phyloP scores from a whole-genome alignment of 306 rosid genomes.

The Corylus avellana region DNA sequence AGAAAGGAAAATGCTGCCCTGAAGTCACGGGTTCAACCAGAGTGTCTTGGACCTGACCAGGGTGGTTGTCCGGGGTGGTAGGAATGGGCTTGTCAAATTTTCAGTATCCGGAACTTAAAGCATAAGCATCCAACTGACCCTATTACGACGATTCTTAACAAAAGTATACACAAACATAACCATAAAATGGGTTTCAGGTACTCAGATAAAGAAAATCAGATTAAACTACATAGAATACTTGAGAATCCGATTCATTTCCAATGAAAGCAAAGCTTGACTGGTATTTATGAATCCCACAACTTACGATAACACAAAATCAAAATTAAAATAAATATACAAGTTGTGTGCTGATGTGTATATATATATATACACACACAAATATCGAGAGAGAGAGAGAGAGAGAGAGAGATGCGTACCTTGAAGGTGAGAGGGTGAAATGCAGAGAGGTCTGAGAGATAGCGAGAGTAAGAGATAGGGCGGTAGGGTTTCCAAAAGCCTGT shows the following conservation, averaged over 20 bases:
- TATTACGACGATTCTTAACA: background rate
- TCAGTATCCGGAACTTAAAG: background rate
- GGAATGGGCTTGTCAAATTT: background rate
- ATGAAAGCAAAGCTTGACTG: background rate
- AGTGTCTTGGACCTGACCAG: too few species aligned
- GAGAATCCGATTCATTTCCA: background rate
- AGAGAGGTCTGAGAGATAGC: constrained; percentile 6
- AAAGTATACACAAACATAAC: background rate
- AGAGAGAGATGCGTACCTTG: constrained; percentile 28
- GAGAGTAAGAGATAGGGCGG: background rate
- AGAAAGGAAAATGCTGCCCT: too few species aligned
- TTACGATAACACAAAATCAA: background rate
- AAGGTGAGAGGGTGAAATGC: constrained; percentile 27
- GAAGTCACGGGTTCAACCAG: too few species aligned
- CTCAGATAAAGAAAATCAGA: background rate
- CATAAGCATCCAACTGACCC: background rate
- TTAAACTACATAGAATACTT: background rate
- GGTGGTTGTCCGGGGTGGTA: too few species aligned
- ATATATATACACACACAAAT: too few species aligned
- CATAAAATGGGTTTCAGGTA: background rate
- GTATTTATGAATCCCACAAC: background rate
- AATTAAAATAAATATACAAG: background rate
- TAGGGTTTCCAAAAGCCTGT: constrained; percentile 37
- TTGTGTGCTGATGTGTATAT: too few species aligned
- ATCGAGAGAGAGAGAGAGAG: background rate